phyloP scores from a whole-genome alignment of 2,329 filamentous ascomycete species.

The Shiraia bambusicola region DNA sequence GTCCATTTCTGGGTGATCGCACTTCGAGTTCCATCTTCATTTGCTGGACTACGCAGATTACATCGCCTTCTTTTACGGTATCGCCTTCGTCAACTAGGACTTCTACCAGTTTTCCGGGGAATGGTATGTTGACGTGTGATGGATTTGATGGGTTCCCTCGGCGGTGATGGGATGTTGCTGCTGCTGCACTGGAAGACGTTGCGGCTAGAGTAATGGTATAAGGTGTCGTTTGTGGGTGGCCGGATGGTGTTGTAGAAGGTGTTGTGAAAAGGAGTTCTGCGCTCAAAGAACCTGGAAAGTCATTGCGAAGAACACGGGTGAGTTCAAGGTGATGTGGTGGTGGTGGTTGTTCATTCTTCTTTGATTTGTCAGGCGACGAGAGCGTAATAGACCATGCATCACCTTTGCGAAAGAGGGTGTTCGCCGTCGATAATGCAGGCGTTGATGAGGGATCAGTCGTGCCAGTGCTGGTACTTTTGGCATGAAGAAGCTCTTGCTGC shows the following conservation, averaged over 20 bases:
- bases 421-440: slow-evolving; percentile 25
- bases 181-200: slow-evolving; percentile 47
- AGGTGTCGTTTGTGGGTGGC: slow-evolving; percentile 33
- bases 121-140: slow-evolving; percentile 57
- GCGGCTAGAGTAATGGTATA: slow-evolving; percentile 52
- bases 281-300: slow-evolving; percentile 58
- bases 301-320: slow-evolving; percentile 58
- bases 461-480: neutral
- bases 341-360: slow-evolving; percentile 10
- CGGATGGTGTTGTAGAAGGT: slow-evolving; percentile 50
- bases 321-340: slow-evolving; percentile 56
- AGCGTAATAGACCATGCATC: slow-evolving; percentile 60
- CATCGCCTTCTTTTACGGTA: slow-evolving; percentile 55
- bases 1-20: slow-evolving; percentile 51
- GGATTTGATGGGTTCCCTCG: slow-evolving; percentile 54
- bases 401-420: slow-evolving; percentile 57
- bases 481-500: slow-evolving; percentile 45
- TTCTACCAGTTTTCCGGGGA: slow-evolving; percentile 62
- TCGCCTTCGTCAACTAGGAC: slow-evolving; percentile 59
- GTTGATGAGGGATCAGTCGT: slow-evolving; percentile 3
- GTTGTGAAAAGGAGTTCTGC: slow-evolving; percentile 57
- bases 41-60: slow-evolving; percentile 62
- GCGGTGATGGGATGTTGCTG: slow-evolving; percentile 47
- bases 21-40: slow-evolving; percentile 73
- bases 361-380: slow-evolving; percentile 28